phyloP scores from a whole-genome alignment of 1,284 basidiomycete species.

The Fistulinella cinereoalba region DNA sequence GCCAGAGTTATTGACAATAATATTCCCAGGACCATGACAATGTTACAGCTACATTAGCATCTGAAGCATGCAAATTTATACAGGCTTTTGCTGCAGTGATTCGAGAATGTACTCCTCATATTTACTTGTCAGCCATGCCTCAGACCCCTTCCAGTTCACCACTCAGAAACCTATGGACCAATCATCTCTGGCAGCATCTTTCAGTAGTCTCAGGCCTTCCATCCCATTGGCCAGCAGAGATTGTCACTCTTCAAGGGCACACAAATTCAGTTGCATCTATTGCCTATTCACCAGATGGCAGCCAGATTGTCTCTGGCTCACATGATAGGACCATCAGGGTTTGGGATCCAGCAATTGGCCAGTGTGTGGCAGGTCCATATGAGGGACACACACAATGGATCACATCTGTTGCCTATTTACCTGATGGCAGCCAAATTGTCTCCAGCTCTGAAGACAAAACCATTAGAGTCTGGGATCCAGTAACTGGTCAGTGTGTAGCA shows the following conservation, averaged over 20 bases:
- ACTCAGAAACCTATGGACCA: not conserved
- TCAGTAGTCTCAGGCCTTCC: not conserved
- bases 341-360: too few species aligned
- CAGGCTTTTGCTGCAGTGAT: not conserved
- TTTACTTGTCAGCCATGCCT: constrained; percentile 1
- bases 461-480: not conserved
- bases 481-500: not conserved
- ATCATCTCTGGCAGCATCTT: not conserved
- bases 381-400: too few species aligned
- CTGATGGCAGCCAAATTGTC: not conserved
- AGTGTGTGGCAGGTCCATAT: too few species aligned
- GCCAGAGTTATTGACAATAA: not conserved
- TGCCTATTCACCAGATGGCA: too few species aligned
- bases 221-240: not conserved
- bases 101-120: not conserved
- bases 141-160: constrained; percentile 1
- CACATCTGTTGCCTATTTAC: too few species aligned
- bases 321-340: too few species aligned
- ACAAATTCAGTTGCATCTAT: not conserved
- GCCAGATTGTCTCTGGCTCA: too few species aligned
- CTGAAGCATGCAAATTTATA: constrained; percentile 4
- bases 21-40: not conserved
- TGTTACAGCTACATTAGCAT: not conserved
- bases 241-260: not conserved
- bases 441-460: not conserved